These are phyloP conservation scores for Puccinia polysora DNA, from an alignment of 1,284 basidiomycete species.

Conservation along the genomic window DNA sequence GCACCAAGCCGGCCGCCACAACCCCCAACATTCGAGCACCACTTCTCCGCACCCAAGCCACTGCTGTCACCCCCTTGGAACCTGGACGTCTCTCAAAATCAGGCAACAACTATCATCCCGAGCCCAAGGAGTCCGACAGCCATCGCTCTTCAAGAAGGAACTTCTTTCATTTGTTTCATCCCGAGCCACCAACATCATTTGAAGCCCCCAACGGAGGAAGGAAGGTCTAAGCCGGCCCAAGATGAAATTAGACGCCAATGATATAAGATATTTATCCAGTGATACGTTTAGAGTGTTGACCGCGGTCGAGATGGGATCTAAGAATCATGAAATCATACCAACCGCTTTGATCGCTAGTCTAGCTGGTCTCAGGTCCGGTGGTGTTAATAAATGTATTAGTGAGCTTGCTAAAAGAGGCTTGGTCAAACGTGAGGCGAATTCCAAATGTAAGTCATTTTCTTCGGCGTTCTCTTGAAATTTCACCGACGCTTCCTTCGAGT, in stretches of 20 bases:
- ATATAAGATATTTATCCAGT: slow-evolving; percentile 82
- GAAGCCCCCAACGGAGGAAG: not conserved
- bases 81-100: too few species aligned
- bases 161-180: too few species aligned
- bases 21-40: too few species aligned
- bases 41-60: too few species aligned
- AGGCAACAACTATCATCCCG: too few species aligned
- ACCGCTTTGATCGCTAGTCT: slow-evolving; percentile 82
- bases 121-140: too few species aligned
- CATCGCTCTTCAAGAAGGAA: too few species aligned
- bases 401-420: slow-evolving; percentile 85
- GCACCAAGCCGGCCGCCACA: too few species aligned
- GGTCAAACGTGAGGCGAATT: slow-evolving; percentile 81
- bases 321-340: slow-evolving; percentile 95
- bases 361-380: slow-evolving; percentile 80
- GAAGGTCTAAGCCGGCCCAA: not conserved
- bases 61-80: too few species aligned
- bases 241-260: slow-evolving; percentile 89
- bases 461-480: not conserved
- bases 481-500: not conserved
- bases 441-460: slow-evolving; percentile 66
- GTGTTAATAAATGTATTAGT: slow-evolving; percentile 86
- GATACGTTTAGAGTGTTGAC: slow-evolving; percentile 94
- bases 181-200: not conserved
- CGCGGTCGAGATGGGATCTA: slow-evolving; percentile 94